A percentile compares a stretch with the other conserved stretches of the same genome.
Evolutionary conservation across 139 green algal species (phyloP).

Genomic region (Pycnococcus provasolii): DNA sequence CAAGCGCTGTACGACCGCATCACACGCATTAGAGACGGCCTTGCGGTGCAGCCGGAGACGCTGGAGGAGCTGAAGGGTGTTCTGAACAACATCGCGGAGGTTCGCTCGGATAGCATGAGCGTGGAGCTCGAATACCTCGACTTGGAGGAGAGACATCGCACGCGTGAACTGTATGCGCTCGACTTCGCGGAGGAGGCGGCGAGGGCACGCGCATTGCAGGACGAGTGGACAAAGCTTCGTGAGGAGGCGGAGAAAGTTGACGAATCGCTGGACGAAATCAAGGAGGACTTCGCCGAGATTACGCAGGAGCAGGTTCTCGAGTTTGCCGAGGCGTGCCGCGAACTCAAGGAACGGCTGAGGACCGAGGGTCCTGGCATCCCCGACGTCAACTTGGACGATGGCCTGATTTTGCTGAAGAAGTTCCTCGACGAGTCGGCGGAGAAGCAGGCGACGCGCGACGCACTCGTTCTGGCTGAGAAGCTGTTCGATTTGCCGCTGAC

Average conservation of each 20-base stretch:
- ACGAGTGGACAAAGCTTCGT: slow-evolving; percentile 32
- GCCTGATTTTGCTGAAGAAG: slow-evolving; percentile 27
- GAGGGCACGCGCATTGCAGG: background rate
- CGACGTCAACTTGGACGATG: slow-evolving; percentile 29
- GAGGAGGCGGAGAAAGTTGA: slow-evolving; percentile 51
- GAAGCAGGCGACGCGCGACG: slow-evolving; percentile 44
- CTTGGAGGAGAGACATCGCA: slow-evolving; percentile 70
- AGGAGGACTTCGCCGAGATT: slow-evolving; percentile 52
- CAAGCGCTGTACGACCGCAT: too few species aligned
- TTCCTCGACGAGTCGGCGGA: slow-evolving; percentile 36
- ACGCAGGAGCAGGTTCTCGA: slow-evolving; percentile 51
- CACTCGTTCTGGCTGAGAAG: slow-evolving; percentile 66
- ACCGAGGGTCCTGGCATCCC: slow-evolving; percentile 28
- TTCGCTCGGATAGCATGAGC: slow-evolving; percentile 45
- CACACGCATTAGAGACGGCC: background rate
- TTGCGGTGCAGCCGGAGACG: slow-evolving; percentile 35
- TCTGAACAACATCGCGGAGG: slow-evolving; percentile 44
- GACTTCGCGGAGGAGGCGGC: slow-evolving; percentile 8
- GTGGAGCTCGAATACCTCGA: slow-evolving; percentile 61
- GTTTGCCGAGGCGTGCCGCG: slow-evolving; percentile 7
- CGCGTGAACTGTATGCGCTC: slow-evolving; percentile 47
- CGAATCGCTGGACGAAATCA: slow-evolving; percentile 47
- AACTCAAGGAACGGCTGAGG: slow-evolving; percentile 24
- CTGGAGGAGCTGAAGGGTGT: slow-evolving; percentile 61
- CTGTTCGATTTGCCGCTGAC: slow-evolving; percentile 71